These are phyloP conservation scores for Ustulina deusta DNA, from an alignment of 2,329 filamentous ascomycete genomes.

Conservation along the genomic window DNA sequence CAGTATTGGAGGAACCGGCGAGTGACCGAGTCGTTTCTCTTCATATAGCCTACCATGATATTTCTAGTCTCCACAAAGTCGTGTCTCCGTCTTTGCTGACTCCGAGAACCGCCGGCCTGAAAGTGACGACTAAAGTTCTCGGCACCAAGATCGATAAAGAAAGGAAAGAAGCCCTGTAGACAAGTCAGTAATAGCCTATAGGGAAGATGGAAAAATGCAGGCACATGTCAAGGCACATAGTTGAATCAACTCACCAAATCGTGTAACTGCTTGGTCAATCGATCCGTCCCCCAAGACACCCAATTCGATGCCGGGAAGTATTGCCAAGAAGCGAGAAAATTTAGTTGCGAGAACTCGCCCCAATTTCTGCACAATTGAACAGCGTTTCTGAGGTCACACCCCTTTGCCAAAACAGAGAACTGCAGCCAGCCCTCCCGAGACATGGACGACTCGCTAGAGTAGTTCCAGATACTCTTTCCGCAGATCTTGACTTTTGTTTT, in stretches of 20 bases:
- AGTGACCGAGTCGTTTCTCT: conserved; percentile 49
- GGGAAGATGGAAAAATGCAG: not conserved
- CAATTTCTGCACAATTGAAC: conserved; percentile 62
- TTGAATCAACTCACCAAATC: conserved; percentile 51
- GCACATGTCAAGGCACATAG: not conserved
- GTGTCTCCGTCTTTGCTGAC: conserved; percentile 43
- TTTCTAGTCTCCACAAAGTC: conserved; percentile 48
- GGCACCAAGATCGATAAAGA: conserved; percentile 45
- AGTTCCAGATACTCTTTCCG: conserved; percentile 63
- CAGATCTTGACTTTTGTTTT: conserved; percentile 61
- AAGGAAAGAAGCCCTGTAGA: conserved; percentile 46
- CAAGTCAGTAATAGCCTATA: conserved; percentile 26
- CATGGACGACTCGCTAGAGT: conserved; percentile 61
- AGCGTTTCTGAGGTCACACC: conserved; percentile 58
- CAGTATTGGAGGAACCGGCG: conserved; percentile 51
- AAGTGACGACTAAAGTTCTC: conserved; percentile 41
- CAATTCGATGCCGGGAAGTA: conserved; percentile 62
- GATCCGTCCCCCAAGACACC: conserved; percentile 56
- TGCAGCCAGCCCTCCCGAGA: conserved; percentile 62
- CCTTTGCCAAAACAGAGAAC: conserved; percentile 63
- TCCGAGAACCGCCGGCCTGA: conserved; percentile 44
- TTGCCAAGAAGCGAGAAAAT: conserved; percentile 57
- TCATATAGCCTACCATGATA: conserved; percentile 52
- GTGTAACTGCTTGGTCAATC: conserved; percentile 55
- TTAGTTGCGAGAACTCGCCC: conserved; percentile 63